These are phyloP conservation scores for Haematococcus lacustris DNA, from an alignment of 139 green algal genomes.

Conservation along the genomic window DNA sequence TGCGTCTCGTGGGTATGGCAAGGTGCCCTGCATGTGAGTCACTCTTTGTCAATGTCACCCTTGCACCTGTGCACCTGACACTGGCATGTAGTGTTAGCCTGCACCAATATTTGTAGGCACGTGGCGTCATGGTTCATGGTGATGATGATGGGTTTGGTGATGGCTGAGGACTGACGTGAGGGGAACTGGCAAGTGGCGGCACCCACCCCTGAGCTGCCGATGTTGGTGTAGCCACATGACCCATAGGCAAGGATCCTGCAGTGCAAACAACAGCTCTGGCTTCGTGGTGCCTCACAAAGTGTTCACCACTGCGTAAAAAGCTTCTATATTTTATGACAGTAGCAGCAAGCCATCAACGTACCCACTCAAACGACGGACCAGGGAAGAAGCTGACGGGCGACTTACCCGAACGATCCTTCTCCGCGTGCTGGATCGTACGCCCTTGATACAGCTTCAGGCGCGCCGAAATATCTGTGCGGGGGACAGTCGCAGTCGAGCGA, in stretches of 20 bases:
- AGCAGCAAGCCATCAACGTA: too few species aligned
- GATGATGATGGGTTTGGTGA: neutral
- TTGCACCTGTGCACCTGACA: neutral
- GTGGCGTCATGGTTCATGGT: neutral
- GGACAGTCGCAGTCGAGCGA: too few species aligned
- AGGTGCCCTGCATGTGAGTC: neutral
- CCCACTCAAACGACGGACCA: too few species aligned
- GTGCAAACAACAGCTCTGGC: too few species aligned
- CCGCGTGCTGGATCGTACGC: neutral
- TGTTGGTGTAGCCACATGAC: neutral
- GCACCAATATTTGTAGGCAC: neutral
- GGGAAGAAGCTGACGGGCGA: too few species aligned
- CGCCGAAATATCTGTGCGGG: neutral
- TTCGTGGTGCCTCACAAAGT: neutral
- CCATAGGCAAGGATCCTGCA: neutral
- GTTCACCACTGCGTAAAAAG: neutral
- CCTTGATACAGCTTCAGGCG: neutral
- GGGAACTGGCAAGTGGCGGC: neutral
- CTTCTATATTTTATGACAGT: too few species aligned
- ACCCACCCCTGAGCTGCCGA: neutral
- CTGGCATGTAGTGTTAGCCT: neutral
- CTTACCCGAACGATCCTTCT: too few species aligned
- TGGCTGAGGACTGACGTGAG: neutral
- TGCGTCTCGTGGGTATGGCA: constrained; percentile 7
- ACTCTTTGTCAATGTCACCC: neutral